phyloP scores from a whole-genome alignment of 805 yeast genomes.

The Schwanniomyces sp. region DNA sequence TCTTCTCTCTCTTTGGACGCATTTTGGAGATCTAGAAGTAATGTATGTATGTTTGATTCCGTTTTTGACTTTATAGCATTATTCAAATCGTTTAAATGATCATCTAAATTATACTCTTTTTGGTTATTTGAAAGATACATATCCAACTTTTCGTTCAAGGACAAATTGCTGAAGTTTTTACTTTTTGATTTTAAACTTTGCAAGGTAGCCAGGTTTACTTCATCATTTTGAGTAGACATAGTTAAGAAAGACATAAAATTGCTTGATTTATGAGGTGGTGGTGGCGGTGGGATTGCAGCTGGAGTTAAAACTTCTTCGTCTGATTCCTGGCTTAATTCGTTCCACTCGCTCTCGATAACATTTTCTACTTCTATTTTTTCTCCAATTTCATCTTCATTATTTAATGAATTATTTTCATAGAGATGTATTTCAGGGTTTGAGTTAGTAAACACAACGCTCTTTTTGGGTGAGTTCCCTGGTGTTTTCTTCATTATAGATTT shows the following conservation, averaged over 20 bases:
- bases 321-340: slow-evolving; percentile 10
- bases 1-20: slow-evolving; percentile 17
- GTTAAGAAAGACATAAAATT: slow-evolving; percentile 8
- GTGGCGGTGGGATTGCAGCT: slow-evolving; percentile 24
- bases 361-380: slow-evolving; percentile 4
- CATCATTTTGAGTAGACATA: slow-evolving; percentile 11
- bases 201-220: slow-evolving; percentile 12
- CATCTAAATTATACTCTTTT: slow-evolving; percentile 20
- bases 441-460: slow-evolving; percentile 35
- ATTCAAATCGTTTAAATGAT: slow-evolving; percentile 32
- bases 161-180: slow-evolving; percentile 25
- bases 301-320: slow-evolving; percentile 4
- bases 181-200: slow-evolving; percentile 20
- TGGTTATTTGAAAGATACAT: slow-evolving; percentile 32
- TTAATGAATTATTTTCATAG: slow-evolving; percentile 11
- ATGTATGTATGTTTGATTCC: slow-evolving; percentile 32
- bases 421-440: slow-evolving; percentile 32
- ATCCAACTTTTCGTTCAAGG: slow-evolving; percentile 47
- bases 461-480: slow-evolving; percentile 27
- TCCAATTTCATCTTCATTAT: slow-evolving; percentile 2
- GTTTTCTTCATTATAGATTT: slow-evolving; percentile 35
- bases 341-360: slow-evolving; percentile 20
- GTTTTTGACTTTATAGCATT: slow-evolving; percentile 24
- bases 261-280: slow-evolving; percentile 23
- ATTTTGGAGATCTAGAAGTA: slow-evolving; percentile 29